Base-by-base conservation (phyloP, 2,329 filamentous ascomycete species). In the Colletotrichum sp. region DNA sequence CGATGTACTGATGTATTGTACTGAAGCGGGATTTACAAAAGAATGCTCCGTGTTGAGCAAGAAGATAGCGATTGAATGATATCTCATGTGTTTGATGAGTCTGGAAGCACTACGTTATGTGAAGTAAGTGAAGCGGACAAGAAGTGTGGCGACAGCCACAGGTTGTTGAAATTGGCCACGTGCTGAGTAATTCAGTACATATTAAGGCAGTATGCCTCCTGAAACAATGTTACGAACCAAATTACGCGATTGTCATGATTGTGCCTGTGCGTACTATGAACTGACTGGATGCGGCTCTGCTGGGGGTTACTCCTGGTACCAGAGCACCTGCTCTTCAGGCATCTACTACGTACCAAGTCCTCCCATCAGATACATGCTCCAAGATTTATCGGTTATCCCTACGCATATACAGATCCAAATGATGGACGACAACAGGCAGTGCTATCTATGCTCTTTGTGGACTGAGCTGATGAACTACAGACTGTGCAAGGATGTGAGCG, bases 51-150 rank as follows among this genome's bases (percentile, higher is more conserved):
- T 28, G 44, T 2, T 16, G 52, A 26, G 52, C 34, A 2, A 55
- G 30, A 52, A 26, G 65, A 18, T 71, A 75, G 72, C 72, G 60
- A 36, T 60, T 75, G 18, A 32, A 75, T 75, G 60, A 75, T 65
- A 71, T 66, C 65, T 69, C 67, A 65, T 24, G n/a, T 39, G 44
- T 32, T 71, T 60, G 30, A 59, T 65, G 63, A 28, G 36, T 9
- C 13, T 64, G 10, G n/a, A 13, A 10, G 3, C 18, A 8, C 5
- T 15, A 1, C 2, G 9, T 12, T 7, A 24, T 4, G 1, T 7
- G 22, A 2, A 8, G 0, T 2, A 48, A 52, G 44, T 22, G 44
- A 18, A 52, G 44, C 18, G 3, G n/a, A 52, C 44, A 52, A 4
- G 16, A 10, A 3, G 3, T n/a, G 39, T 3, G 18, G 39, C 10